A percentile compares a stretch with the other conserved stretches of the same genome.
These are phyloP conservation scores for Zygotorulaspora florentina DNA, from an alignment of 805 yeast species.

Conservation along the genomic window DNA sequence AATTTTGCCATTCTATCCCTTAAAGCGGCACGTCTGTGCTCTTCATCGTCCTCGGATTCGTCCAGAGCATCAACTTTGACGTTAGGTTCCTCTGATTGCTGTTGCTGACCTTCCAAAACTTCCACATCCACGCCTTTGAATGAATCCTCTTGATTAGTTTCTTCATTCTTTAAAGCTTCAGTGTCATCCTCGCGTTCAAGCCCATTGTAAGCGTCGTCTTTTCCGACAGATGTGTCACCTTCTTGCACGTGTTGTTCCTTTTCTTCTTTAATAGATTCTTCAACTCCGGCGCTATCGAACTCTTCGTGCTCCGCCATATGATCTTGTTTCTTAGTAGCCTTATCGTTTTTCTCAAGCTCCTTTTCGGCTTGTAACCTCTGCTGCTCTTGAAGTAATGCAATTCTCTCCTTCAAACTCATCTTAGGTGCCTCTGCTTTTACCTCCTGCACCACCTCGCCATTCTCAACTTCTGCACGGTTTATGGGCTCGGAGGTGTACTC, in stretches of 20 bases:
- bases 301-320: background rate
- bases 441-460: slow-evolving; percentile 24
- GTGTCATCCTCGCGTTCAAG: background rate
- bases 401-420: slow-evolving; percentile 80
- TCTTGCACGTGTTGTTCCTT: background rate
- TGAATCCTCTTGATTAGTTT: too few relatives aligned
- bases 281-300: background rate
- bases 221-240: background rate
- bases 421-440: slow-evolving; percentile 63
- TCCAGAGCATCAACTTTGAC: slow-evolving; percentile 48
- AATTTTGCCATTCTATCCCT: slow-evolving; percentile 95
- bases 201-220: background rate
- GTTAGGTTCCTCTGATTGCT: slow-evolving; percentile 16
- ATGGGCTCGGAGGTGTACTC: slow-evolving; percentile 24
- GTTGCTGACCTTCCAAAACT: background rate
- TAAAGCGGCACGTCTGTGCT: slow-evolving; percentile 65
- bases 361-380: slow-evolving; percentile 77
- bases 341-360: slow-evolving; percentile 55
- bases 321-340: slow-evolving; percentile 41
- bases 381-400: slow-evolving; percentile 73
- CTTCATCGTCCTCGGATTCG: slow-evolving; percentile 66
- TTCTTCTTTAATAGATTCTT: background rate
- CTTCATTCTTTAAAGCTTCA: too few relatives aligned
- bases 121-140: background rate
- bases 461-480: slow-evolving; percentile 15